Conservation (phyloP, 805 yeast species). For the Candida nitratophila region DNA sequence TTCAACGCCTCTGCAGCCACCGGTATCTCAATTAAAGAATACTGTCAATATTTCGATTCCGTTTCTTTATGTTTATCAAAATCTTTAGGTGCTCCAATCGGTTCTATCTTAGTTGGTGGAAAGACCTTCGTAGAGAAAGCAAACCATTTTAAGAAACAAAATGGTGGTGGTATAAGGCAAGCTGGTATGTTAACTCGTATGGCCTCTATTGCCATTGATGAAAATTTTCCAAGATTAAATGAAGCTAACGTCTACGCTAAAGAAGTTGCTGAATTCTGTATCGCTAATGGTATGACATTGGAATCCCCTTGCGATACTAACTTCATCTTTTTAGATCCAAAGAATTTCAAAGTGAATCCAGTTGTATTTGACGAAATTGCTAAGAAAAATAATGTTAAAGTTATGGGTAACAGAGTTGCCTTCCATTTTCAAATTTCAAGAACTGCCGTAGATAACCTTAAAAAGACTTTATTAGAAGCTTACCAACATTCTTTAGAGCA, state of each 20-base stretch:
- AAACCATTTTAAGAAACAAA: conserved; percentile 79
- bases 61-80: conserved; percentile 82
- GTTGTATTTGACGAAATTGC: conserved; percentile 44
- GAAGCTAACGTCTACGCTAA: conserved; percentile 41
- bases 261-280: conserved; percentile 44
- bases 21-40: conserved; percentile 59
- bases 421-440: conserved; percentile 65
- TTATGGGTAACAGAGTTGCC: conserved; percentile 71
- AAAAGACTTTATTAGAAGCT: conserved; percentile 49
- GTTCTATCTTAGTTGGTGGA: conserved; percentile 73
- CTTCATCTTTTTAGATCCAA: conserved; percentile 67
- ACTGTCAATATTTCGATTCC: conserved; percentile 71
- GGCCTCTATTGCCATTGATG: conserved; percentile 69
- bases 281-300: conserved; percentile 44
- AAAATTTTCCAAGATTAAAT: conserved; percentile 51
- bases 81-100: conserved; percentile 87
- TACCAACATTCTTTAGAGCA: conserved; percentile 42
- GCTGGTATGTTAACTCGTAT: conserved; percentile 72
- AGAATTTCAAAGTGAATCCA: conserved; percentile 46
- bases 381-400: conserved; percentile 49
- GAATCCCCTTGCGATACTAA: conserved; percentile 74
- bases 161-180: conserved; percentile 90
- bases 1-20: conserved; percentile 80
- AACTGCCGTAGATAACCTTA: conserved; percentile 47
- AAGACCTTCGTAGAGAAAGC: conserved; percentile 54